Percentiles rank a stretch among this genome's conserved stretches.
Conservation (phyloP, 2,329 filamentous ascomycete genomes). For the Leptodontidium sp. region DNA sequence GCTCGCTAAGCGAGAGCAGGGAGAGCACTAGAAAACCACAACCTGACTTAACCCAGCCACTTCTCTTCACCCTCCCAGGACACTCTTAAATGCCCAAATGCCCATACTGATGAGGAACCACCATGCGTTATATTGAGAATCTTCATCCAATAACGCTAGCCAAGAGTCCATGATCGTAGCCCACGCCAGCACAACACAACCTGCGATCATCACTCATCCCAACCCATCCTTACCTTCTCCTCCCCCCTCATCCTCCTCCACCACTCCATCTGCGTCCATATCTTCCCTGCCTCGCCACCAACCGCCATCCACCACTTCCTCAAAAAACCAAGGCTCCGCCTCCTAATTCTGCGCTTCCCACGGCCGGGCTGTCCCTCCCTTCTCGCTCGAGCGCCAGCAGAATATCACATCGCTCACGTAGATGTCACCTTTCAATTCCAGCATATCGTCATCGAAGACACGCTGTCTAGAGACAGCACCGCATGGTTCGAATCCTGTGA, state of each 20-base stretch:
- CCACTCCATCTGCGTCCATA: not conserved
- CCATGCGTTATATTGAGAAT: too few species aligned
- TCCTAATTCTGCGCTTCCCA: constrained; percentile 1
- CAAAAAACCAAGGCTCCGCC: not conserved
- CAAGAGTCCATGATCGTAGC: not conserved
- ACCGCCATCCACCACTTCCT: not conserved
- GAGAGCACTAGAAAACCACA: not conserved
- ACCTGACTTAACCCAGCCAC: not conserved
- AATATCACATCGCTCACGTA: not conserved
- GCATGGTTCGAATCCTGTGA: not conserved
- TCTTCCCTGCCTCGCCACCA: not conserved
- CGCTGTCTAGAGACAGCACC: not conserved
- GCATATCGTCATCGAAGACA: not conserved
- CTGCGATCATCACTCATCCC: not conserved
- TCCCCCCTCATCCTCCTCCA: not conserved
- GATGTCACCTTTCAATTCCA: not conserved
- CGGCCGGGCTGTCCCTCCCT: not conserved
- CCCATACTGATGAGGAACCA: too few species aligned
- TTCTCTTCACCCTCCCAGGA: too few species aligned
- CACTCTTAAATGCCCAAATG: too few species aligned
- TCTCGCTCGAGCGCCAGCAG: not conserved
- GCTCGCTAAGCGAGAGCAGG: not conserved
- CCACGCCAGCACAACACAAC: not conserved
- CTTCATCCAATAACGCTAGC: too few species aligned
- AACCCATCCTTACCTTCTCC: not conserved